Evolutionary conservation across 768 basidiomycete species (phyloP).

Genomic region (Clitopilus passeckerianus): DNA sequence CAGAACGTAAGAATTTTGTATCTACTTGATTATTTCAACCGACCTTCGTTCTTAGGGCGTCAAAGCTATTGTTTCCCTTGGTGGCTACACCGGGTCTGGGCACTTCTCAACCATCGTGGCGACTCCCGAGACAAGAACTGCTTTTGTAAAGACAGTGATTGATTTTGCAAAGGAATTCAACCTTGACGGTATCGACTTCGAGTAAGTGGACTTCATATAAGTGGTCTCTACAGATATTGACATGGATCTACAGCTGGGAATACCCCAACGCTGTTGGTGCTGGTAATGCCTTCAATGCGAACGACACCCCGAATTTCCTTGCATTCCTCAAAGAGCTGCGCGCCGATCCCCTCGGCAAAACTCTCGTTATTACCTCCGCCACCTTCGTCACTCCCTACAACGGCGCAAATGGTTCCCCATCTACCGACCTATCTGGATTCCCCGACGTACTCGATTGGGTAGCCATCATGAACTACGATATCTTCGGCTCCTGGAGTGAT

Average conservation of each 20-base stretch:
- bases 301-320: slow-evolving; percentile 66
- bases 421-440: slow-evolving; percentile 55
- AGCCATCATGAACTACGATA: slow-evolving; percentile 65
- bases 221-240: neutral
- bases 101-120: slow-evolving; percentile 63
- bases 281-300: slow-evolving; percentile 41
- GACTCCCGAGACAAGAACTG: slow-evolving; percentile 51
- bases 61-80: slow-evolving; percentile 54
- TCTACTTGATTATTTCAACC: neutral
- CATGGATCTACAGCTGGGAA: slow-evolving; percentile 65
- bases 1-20: slow-evolving; percentile 26
- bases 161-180: slow-evolving; percentile 46
- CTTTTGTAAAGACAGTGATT: slow-evolving; percentile 57
- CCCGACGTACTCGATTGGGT: slow-evolving; percentile 44
- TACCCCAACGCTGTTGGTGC: slow-evolving; percentile 63
- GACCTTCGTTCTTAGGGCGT: slow-evolving; percentile 37
- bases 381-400: slow-evolving; percentile 18
- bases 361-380: slow-evolving; percentile 42
- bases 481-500: slow-evolving; percentile 56
- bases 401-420: slow-evolving; percentile 42
- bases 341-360: slow-evolving; percentile 30
- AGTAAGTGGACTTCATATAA: slow-evolving; percentile 25
- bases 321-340: slow-evolving; percentile 63
- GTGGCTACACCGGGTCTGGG: slow-evolving; percentile 65
- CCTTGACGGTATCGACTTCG: slow-evolving; percentile 56